Base-by-base conservation (phyloP, 1,139 yeast genomes). In the Geotrichum restrictum region DNA sequence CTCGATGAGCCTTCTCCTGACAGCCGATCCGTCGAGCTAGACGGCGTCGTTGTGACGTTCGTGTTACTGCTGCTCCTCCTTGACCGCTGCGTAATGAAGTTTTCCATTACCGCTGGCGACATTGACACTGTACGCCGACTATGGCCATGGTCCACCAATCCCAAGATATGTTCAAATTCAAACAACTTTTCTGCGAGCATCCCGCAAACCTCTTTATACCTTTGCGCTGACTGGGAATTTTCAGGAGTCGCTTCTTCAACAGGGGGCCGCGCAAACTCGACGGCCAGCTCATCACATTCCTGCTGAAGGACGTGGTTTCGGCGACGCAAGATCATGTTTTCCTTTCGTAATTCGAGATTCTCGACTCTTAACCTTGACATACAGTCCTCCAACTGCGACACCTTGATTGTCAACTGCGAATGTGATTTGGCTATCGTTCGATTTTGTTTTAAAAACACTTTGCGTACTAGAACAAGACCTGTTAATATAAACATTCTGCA, bases 301-400 rank as follows among this genome's bases (percentile, higher is more conserved):
- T 34, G 32, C 16, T 43, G 45, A 18, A 49, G 44, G 8, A n/a
- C 32, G 24, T 49, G 48, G 22, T 45, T 44, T 24, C 45, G 32
- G 31, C 46, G 42, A n/a, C 39, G 33, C 22, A 49, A 22, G 24
- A 40, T 19, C 36, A 48, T 52, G 24, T 47, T 53, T 39, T 54
- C 53, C 31, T 45, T 49, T 29, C 53, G 52, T 16, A 55, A 33
- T 3, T 50, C 54, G 37, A 54, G 27, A 40, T 55, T 55, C 36
- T 55, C 57, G 18, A 32, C 39, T 31, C 51, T 34, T 19, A 55
- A 51, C 43, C 53, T 32, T 29, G 45, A 13, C 45, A 42, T 54
- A 19, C 42, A 36, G 14, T 37, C 44, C 39, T 54, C 56, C 16
- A 43, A 37, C 46, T 37, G 52, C 31, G 42, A 33, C 16, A 51